Evolutionary conservation across 2,329 filamentous ascomycete species (phyloP), one percentile per base, ranked within the genome.

Genomic region (Lachnellula occidentalis): DNA sequence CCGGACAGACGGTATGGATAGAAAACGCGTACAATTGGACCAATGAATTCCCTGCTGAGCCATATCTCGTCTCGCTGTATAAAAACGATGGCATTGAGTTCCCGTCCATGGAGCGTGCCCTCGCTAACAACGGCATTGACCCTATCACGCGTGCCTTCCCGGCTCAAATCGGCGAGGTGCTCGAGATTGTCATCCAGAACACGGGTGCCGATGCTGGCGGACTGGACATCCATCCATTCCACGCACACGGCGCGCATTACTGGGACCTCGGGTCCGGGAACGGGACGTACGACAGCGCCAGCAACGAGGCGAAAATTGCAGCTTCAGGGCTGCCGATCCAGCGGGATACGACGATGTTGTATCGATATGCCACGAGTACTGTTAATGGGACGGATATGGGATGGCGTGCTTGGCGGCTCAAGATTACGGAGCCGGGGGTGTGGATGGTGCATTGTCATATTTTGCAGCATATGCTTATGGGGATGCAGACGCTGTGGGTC

Each of bases 371-470:
- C 1, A 53, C 57, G 1, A 69, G 67, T 12, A 71, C 70, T 0
- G 54, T 55, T 2, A 65, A 70, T 5, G 66, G 69, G 9, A 64
- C 66, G 5, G 67, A 64, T 1, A 64, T 68, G 2, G 75, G 77
- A 1, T 81, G 78, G 78, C 65, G 78, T 14, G 76, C 71, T 9
- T 80, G 77, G 78, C 69, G 78, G 31, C 55, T 80, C 0, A 64
- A 72, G 8, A 73, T 80, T 11, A 71, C 68, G 8, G 68, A 76
- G 53, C 67, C 76, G 0, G 77, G 76, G 0, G 73, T 73, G 8
- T 78, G 74, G 74, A 75, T 78, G 75, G 61, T 78, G 36, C 76
- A 78, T 66, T 78, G 76, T 52, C 76, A 78, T 64, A 73, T 74
- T 45, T 57, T 77, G 58, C 71, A 73, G 61, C 76, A 78, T 63